Evolutionary conservation across 208 protist species (phyloP), one percentile per base, ranked within the genome.

Genomic region (Trypanosoma brucei): DNA sequence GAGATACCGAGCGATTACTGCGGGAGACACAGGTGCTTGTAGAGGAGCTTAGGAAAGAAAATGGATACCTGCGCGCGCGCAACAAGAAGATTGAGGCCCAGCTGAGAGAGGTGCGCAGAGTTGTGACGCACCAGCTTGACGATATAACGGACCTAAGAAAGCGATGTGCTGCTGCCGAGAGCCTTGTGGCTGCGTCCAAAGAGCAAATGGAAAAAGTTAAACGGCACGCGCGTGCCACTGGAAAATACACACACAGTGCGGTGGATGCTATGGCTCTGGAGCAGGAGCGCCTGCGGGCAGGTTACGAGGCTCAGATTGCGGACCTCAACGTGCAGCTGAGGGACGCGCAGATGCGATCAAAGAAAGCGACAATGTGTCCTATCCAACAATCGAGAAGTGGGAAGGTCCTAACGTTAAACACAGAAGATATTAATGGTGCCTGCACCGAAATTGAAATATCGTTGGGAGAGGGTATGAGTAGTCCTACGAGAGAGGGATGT

Each of bases 251-350:
- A 62, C 64, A 65, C 11, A 75, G 81, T 34, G 78, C 90, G 59
- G 68, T 88, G 30, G 59, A 59, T 39, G 78, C 78, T 34, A 67
- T 90, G 63, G 75, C 72, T 55, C 30, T 59, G 14, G 80, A 94
- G 72, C 81, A 84, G 58, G 84, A 85, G 62, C 84, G 84, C 22
- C 67, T 86, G 57, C 82, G 83, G 48, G 75, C 77, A 9, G 79
- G 83, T 33, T 90, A 87, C 63, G 88, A 94, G 50, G 60, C 78
- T 7, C 80, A 91, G 71, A 65, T 94, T 49, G 80, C 83, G 1
- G 88, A 94, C 71, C 70, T 88, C 45, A 75, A 79, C 13, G 76
- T 76, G 9, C 84, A 94, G 73, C 69, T 94, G 35, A 51, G 75
- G 8, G 55, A 38, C 40, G 42, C 5, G 33, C 55, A 52, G 45